A percentile compares a stretch with the other conserved stretches of the same genome.
These are phyloP conservation scores for Zygosaccharomyces rouxii DNA, from an alignment of 805 yeast genomes.

Conservation along the genomic window DNA sequence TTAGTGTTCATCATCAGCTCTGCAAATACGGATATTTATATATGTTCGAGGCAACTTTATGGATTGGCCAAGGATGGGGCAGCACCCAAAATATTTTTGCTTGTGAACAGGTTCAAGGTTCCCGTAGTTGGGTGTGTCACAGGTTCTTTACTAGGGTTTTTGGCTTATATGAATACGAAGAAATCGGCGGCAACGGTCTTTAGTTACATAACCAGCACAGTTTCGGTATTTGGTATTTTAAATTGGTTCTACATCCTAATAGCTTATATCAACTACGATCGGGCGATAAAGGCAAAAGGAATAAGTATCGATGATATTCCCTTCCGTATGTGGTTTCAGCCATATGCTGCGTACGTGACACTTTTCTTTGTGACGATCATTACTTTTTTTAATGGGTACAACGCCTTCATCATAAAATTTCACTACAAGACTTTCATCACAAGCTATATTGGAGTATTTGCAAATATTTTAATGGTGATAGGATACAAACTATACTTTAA, in stretches of 20 bases:
- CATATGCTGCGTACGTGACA: constrained; percentile 61
- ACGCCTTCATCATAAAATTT: constrained; percentile 56
- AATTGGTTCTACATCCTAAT: constrained; percentile 71
- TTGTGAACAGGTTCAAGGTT: constrained; percentile 64
- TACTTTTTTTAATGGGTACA: constrained; percentile 63
- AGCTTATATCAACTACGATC: constrained; percentile 61
- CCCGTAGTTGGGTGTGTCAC: constrained; percentile 56
- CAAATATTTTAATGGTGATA: constrained; percentile 42
- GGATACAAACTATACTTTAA: constrained; percentile 49
- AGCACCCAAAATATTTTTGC: constrained; percentile 65
- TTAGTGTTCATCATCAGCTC: constrained; percentile 76
- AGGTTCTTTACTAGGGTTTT: constrained; percentile 50
- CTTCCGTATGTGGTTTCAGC: constrained; percentile 64
- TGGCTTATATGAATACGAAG: constrained; percentile 69
- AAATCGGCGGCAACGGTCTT: constrained; percentile 54
- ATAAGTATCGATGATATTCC: constrained; percentile 50
- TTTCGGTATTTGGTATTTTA: constrained; percentile 67
- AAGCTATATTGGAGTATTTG: constrained; percentile 59
- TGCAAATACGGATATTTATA: constrained; percentile 72
- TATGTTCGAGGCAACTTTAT: constrained; percentile 70
- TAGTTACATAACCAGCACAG: constrained; percentile 68
- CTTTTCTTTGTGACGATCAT: constrained; percentile 50
- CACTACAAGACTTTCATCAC: constrained; percentile 54
- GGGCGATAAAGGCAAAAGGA: constrained; percentile 66
- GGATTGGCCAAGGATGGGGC: constrained; percentile 68